A percentile compares a stretch with the other conserved stretches of the same genome.
These are phyloP conservation scores for Cladosporium sp. DNA, from an alignment of 2,329 filamentous ascomycete species.

Conservation along the genomic window DNA sequence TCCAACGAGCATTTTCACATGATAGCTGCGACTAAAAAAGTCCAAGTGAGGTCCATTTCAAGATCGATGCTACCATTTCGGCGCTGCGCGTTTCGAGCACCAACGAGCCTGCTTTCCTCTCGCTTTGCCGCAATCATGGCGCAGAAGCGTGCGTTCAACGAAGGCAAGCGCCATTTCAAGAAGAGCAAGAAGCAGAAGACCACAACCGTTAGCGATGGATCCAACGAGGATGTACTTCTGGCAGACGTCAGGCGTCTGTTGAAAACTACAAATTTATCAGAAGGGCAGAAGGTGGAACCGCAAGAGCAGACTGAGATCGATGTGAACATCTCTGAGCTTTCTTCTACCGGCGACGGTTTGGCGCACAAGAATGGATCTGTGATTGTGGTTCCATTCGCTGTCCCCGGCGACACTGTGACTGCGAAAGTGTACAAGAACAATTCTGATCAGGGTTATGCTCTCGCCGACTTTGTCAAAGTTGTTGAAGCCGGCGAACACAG, in stretches of 20 bases:
- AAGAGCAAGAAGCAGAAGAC: constrained; percentile 46
- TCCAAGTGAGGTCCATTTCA: neutral
- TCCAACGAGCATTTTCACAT: neutral
- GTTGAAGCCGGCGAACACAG: constrained; percentile 66
- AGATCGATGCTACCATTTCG: constrained; percentile 6
- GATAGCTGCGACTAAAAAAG: neutral
- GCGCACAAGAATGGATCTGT: constrained; percentile 64
- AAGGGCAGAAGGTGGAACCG: constrained; percentile 14
- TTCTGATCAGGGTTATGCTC: constrained; percentile 58
- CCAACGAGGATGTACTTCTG: constrained; percentile 44
- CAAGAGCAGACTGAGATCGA: constrained; percentile 64
- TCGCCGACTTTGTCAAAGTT: constrained; percentile 77
- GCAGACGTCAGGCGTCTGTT: constrained; percentile 40
- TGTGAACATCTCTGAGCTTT: constrained; percentile 72
- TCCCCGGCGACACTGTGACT: constrained; percentile 74
- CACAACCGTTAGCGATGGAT: constrained; percentile 37
- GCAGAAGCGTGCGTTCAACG: constrained; percentile 33
- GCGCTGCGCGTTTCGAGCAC: constrained; percentile 4
- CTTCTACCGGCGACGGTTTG: constrained; percentile 87
- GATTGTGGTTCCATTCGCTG: constrained; percentile 81
- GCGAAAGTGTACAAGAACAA: constrained; percentile 75
- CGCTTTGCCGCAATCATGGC: constrained; percentile 18
- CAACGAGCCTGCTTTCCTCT: neutral
- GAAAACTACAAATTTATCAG: constrained; percentile 24
- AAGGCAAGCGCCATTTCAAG: constrained; percentile 33